Evolutionary conservation across 2,329 filamentous ascomycete genomes (phyloP), one percentile per base, ranked within the genome.

Genomic region (Didymella exigua): DNA sequence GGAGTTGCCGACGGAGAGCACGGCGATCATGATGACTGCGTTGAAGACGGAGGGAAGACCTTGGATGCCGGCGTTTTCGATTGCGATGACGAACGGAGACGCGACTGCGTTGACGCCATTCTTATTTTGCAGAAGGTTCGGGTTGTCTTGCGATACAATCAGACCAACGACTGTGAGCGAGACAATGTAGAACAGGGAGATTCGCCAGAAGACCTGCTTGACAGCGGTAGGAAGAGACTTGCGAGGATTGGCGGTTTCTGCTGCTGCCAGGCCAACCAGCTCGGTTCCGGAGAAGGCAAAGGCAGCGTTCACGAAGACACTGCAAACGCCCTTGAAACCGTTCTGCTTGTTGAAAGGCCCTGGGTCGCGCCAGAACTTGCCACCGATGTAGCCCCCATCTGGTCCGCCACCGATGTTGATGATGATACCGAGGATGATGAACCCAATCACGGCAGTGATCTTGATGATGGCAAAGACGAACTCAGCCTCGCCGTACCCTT

Each of bases 21-120:
- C 92, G 18, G 93, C 89, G 59, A 96, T 86, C 70, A 97, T 86
- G 72, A 97, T 96, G 57, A 97, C 91, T n/a, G 86, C 87, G 75
- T 98, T 97, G 89, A 97, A 96, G 49, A 97, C 84, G 0, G 89
- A 93, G 2, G 91, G 91, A 2, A 97, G 83, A 2, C 89, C 87
- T 36, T 84, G 78, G 66, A 97, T 96, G 8, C 90, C 89, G 1
- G 92, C 91, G 59, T 92, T 89, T 62, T 89, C 81, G 65, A 96
- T 96, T 59, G 93, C 91, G 67, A 97, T 96, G 66, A 97, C 93
- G 73, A 97, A 97, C 1, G 93, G 93, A 2, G 91, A 96, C 1
- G 91, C 89, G 23, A 86, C 85, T 37, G 88, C 85, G 71, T 92
- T 85, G 43, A 83, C 84, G n/a, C 80, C 79, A 49, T 79, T 83